Evolutionary conservation across 257 asterid species (phyloP), one percentile per base, ranked within the genome.

Genomic region (Voacanga thouarsii): DNA sequence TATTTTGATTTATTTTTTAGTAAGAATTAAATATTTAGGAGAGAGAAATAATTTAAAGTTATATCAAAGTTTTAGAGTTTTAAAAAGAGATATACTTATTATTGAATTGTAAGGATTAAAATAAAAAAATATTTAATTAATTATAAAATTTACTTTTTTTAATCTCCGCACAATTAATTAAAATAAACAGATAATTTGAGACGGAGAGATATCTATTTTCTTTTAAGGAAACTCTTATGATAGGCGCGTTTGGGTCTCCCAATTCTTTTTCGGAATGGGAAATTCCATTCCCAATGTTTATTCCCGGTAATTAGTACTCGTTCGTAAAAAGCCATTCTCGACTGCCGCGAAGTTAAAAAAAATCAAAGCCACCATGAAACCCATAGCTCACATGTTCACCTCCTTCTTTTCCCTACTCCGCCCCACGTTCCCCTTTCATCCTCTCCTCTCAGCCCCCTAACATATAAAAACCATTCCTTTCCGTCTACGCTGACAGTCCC

Each of bases 391-490:
- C 70, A 72, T 8, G 0, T 37, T 18, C 15, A 39, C 70, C 37
- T 23, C 74, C 37, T 23, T 55, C 44, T 28, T 24, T 47, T 23
- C 81, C 71, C 9, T 12, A n/a, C 56, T 21, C 61, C 68, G 66
- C 71, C 72, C 81, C 91, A 86, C 88, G 92, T 88, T 84, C 82
- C 72, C 59, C 65, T 7, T 33, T 14, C 45, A 12, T 24, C 65
- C 33, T 16, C 24, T 53, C 39, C 39, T 33, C 12, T 10, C 12
- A 12, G 45, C 47, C 43, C 78, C 55, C 59, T 49, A 71, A 79
- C 87, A 80, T 84, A 84, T 89, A 89, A 82, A 85, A 86, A 0
- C 84, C 84, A 63, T 41, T 73, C 72, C 37, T 75, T 60, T 82
- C 71, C 65, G 77, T 75, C 80, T 39, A 70, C 66, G n/a, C 28